Conservation (phyloP, 306 rosid species). For the Psophocarpus tetragonolobus region DNA sequence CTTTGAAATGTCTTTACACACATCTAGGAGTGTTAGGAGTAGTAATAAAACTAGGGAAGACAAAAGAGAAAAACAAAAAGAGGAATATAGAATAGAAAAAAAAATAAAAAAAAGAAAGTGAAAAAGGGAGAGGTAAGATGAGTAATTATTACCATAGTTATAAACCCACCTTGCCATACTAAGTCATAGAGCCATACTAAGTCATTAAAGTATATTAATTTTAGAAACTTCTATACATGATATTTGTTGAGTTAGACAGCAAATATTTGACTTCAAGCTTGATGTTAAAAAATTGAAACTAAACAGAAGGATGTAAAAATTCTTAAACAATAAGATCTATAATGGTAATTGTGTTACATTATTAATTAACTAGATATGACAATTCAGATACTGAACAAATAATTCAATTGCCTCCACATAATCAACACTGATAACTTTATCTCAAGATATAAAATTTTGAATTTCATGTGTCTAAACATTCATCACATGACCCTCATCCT, state of each 20-base stretch:
- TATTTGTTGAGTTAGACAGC: neutral
- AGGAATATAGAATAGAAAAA: no score
- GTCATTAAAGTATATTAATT: neutral
- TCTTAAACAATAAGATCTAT: neutral
- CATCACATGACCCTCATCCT: neutral
- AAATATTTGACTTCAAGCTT: neutral
- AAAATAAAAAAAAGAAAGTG: no score
- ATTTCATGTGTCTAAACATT: conserved; percentile 29
- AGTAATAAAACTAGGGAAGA: no score
- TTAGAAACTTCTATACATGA: neutral
- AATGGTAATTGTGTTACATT: neutral
- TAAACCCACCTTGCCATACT: no score
- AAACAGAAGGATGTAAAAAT: neutral
- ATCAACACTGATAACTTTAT: neutral
- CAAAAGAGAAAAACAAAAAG: no score
- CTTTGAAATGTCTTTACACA: no score
- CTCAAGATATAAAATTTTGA: no score
- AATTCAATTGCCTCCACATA: neutral
- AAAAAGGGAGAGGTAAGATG: no score
- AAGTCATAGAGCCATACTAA: neutral
- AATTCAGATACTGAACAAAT: neutral
- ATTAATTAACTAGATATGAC: neutral
- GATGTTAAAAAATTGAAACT: neutral
- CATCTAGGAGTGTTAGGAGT: no score
- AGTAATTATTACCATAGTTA: no score